Percentiles rank a stretch among this genome's conserved stretches.
Conservation (phyloP, 2,329 filamentous ascomycete species). For the Plectosphaerella sp. region DNA sequence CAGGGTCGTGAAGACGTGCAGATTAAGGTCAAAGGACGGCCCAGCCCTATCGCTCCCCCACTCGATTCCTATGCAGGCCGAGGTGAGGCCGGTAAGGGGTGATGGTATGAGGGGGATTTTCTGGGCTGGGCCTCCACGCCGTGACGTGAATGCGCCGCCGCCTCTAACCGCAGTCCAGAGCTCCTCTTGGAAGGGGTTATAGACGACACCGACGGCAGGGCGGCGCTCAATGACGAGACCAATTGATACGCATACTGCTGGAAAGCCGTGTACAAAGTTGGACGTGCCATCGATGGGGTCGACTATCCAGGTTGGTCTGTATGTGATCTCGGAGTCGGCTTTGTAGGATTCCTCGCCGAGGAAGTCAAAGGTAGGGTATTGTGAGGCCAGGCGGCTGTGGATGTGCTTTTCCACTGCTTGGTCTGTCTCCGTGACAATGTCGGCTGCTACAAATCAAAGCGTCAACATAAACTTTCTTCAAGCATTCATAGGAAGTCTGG, state of each 20-base stretch:
- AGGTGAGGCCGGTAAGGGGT: constrained; percentile 55
- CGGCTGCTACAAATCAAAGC: constrained; percentile 45
- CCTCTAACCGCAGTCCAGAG: constrained; percentile 67
- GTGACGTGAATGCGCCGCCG: constrained; percentile 51
- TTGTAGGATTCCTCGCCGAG: constrained; percentile 76
- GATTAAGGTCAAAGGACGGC: constrained; percentile 66
- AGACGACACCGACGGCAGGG: constrained; percentile 70
- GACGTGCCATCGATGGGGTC: constrained; percentile 81
- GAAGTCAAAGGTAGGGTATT: constrained; percentile 58
- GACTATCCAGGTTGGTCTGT: constrained; percentile 71
- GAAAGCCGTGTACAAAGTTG: constrained; percentile 76
- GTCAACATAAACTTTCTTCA: neutral
- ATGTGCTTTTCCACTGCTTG: constrained; percentile 62
- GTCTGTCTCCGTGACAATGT: constrained; percentile 66
- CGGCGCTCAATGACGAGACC: constrained; percentile 60
- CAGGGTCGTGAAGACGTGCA: constrained; percentile 58
- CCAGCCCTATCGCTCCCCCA: constrained; percentile 69
- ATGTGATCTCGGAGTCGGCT: constrained; percentile 57
- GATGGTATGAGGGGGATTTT: constrained; percentile 42
- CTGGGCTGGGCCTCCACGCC: constrained; percentile 21
- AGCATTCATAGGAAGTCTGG: neutral
- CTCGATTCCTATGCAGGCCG: constrained; percentile 64
- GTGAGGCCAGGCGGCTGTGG: constrained; percentile 40
- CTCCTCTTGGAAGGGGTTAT: constrained; percentile 69
- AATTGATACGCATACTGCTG: constrained; percentile 71